Conservation (phyloP, 176 grass and related monocot genomes). For the Avena atlantica region DNA sequence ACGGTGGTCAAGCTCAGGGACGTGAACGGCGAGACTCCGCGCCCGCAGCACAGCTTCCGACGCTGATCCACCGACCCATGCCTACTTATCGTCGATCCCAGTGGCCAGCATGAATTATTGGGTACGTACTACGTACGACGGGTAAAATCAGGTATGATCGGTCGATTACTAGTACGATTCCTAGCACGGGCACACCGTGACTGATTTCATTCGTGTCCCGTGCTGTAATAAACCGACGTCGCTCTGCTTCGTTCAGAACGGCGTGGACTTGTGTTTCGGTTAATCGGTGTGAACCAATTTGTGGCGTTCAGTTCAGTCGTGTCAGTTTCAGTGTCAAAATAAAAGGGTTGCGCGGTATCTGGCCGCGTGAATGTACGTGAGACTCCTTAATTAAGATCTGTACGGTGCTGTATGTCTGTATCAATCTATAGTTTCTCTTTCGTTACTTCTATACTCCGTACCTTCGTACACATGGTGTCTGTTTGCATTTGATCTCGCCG, state of each 20-base stretch:
- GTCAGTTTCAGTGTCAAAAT: slow-evolving; percentile 1
- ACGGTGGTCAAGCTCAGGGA: slow-evolving; percentile 81
- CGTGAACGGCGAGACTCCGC: slow-evolving; percentile 67
- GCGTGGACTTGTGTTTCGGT: background rate
- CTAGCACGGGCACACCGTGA: background rate
- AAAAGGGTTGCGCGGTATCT: slow-evolving; percentile 40
- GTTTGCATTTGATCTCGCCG: background rate
- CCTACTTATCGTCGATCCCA: background rate
- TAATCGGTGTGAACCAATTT: background rate
- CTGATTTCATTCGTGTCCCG: slow-evolving; percentile 14
- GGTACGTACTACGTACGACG: background rate
- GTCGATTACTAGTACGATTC: background rate
- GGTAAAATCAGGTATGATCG: background rate
- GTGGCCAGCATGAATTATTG: background rate
- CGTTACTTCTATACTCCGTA: too few relatives aligned
- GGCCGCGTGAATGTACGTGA: background rate
- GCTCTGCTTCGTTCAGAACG: slow-evolving; percentile 63
- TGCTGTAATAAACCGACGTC: slow-evolving; percentile 47
- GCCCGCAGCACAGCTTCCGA: slow-evolving; percentile 74
- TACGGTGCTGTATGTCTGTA: background rate
- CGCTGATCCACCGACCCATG: slow-evolving; percentile 50
- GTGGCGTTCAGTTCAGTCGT: background rate
- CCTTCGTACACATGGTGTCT: background rate
- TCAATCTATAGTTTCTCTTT: background rate
- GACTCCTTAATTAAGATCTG: background rate